Conservation (phyloP, 805 yeast species). For the Debaryomyces hansenii region DNA sequence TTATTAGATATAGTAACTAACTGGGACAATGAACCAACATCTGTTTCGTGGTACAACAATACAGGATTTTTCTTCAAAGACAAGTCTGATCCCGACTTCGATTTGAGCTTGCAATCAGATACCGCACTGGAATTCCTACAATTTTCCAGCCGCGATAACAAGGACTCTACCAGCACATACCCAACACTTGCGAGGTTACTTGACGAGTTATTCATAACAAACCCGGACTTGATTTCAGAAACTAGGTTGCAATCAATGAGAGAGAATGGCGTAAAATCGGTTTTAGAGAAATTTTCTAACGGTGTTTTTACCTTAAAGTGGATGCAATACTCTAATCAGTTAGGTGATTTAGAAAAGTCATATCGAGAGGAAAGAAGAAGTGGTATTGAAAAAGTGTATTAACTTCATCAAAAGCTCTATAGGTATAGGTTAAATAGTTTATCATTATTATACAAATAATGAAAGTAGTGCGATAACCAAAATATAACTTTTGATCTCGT, state of each 20-base stretch:
- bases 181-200: slow-evolving; percentile 55
- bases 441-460: neutral
- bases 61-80: slow-evolving; percentile 83
- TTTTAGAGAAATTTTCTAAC: slow-evolving; percentile 60
- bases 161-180: slow-evolving; percentile 20
- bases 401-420: neutral
- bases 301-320: slow-evolving; percentile 54
- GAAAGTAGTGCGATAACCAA: slow-evolving; percentile 2
- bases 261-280: slow-evolving; percentile 45
- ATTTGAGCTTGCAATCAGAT: slow-evolving; percentile 7
- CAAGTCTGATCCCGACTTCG: slow-evolving; percentile 68
- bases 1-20: slow-evolving; percentile 74
- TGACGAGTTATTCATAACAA: slow-evolving; percentile 36
- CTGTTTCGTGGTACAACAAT: slow-evolving; percentile 34
- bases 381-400: slow-evolving; percentile 29
- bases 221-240: slow-evolving; percentile 23
- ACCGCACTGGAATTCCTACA: slow-evolving; percentile 1
- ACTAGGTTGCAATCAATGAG: slow-evolving; percentile 43
- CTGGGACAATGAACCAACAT: slow-evolving; percentile 6
- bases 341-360: slow-evolving; percentile 21
- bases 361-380: slow-evolving; percentile 28
- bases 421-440: neutral
- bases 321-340: slow-evolving; percentile 30
- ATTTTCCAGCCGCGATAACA: slow-evolving; percentile 11
- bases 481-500: slow-evolving; percentile 7